Evolutionary conservation across 129 eudicot genomes (phyloP).

Genomic region (Escallonia herrerae): DNA sequence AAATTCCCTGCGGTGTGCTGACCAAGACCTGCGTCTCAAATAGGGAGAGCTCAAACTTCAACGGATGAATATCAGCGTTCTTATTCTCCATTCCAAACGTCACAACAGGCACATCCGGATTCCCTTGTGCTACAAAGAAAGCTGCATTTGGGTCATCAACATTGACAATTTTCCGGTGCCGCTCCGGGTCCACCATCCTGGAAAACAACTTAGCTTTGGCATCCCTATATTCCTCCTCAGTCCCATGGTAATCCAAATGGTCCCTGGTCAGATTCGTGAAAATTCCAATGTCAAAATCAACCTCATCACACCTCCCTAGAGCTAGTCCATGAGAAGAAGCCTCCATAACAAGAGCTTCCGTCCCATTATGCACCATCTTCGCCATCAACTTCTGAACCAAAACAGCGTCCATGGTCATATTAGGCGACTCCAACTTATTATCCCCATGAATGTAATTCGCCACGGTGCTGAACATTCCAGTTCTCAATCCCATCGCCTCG

Average conservation of each 20-base stretch:
- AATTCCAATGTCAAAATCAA: slow-evolving; percentile 88
- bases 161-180: slow-evolving; percentile 89
- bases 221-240: slow-evolving; percentile 61
- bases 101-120: slow-evolving; percentile 78
- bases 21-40: slow-evolving; percentile 98
- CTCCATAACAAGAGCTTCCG: slow-evolving; percentile 92
- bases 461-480: slow-evolving; percentile 84
- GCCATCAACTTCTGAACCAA: slow-evolving; percentile 85
- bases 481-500: slow-evolving; percentile 93
- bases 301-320: slow-evolving; percentile 74
- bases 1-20: slow-evolving; percentile 85
- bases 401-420: slow-evolving; percentile 60
- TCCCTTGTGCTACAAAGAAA: slow-evolving; percentile 74
- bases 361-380: slow-evolving; percentile 89
- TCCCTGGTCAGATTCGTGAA: slow-evolving; percentile 63
- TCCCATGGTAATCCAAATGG: slow-evolving; percentile 49
- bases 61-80: slow-evolving; percentile 83
- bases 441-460: slow-evolving; percentile 73
- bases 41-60: slow-evolving; percentile 81
- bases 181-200: slow-evolving; percentile 83
- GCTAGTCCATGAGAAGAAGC: slow-evolving; percentile 68
- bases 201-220: slow-evolving; percentile 66
- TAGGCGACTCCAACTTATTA: slow-evolving; percentile 62
- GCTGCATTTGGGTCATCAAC: slow-evolving; percentile 83
- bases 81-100: slow-evolving; percentile 83